phyloP scores from a whole-genome alignment of 1,284 basidiomycete species.

The Sparassis latifolia region DNA sequence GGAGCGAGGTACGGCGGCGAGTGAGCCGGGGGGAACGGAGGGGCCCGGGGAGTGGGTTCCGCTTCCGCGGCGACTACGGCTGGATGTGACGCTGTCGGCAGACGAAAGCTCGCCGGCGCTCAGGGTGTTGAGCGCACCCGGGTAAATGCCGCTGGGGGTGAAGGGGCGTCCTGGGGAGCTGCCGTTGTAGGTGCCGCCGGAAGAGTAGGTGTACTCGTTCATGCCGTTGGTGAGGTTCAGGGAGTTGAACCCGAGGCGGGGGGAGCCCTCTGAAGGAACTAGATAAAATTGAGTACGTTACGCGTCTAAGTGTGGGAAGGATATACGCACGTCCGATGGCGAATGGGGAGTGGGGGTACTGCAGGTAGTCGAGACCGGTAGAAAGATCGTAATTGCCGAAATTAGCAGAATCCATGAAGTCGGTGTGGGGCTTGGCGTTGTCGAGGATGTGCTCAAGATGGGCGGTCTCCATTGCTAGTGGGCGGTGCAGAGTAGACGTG shows the following conservation, averaged over 20 bases:
- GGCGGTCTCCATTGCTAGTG: slow-evolving; percentile 37
- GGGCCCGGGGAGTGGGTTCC: slow-evolving; percentile 56
- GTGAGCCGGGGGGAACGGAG: slow-evolving; percentile 47
- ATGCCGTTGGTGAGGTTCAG: slow-evolving; percentile 51
- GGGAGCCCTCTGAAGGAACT: slow-evolving; percentile 38
- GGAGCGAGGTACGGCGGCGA: slow-evolving; percentile 61
- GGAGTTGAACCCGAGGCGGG: slow-evolving; percentile 54
- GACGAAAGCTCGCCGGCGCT: slow-evolving; percentile 65
- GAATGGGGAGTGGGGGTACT: slow-evolving; percentile 44
- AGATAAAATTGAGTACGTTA: background rate
- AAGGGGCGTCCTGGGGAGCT: slow-evolving; percentile 58
- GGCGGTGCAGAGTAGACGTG: slow-evolving; percentile 19
- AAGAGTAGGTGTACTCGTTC: slow-evolving; percentile 62
- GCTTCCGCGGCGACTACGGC: slow-evolving; percentile 59
- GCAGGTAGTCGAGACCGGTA: slow-evolving; percentile 41
- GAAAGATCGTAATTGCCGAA: slow-evolving; percentile 45
- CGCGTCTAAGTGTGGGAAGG: background rate
- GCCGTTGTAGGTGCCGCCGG: slow-evolving; percentile 40
- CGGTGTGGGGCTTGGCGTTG: slow-evolving; percentile 38
- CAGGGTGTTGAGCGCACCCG: slow-evolving; percentile 62
- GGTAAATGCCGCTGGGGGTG: slow-evolving; percentile 66
- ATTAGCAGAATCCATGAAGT: slow-evolving; percentile 43
- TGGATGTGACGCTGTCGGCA: slow-evolving; percentile 51
- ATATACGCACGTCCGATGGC: slow-evolving; percentile 19
- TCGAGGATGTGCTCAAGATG: slow-evolving; percentile 46